A percentile compares a stretch with the other conserved stretches of the same genome.
phyloP scores from a whole-genome alignment of 495 filamentous ascomycete species.

The Aspergillus asperescens region DNA sequence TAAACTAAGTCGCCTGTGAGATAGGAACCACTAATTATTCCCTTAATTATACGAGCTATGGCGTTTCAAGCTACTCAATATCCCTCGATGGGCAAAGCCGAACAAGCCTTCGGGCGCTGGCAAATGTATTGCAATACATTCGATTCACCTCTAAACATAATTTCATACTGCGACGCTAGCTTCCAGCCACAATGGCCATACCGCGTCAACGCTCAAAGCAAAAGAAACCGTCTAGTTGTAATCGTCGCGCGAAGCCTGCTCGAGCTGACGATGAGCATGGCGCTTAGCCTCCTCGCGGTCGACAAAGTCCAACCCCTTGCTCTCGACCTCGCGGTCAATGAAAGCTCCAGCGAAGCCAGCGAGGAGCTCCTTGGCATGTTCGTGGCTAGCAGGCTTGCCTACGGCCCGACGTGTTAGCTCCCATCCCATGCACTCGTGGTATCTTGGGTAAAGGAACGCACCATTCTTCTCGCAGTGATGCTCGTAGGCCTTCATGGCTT shows the following conservation, averaged over 20 bases:
- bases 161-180: no score
- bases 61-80: no score
- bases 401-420: background rate
- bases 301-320: conserved; percentile 62
- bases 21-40: no score
- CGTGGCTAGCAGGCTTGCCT: conserved; percentile 61
- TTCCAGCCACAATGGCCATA: no score
- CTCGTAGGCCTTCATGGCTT: conserved; percentile 69
- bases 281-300: conserved; percentile 64
- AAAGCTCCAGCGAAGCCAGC: conserved; percentile 64
- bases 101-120: no score
- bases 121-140: no score
- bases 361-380: conserved; percentile 65
- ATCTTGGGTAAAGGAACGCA: conserved; percentile 30
- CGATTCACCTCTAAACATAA: no score
- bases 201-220: no score
- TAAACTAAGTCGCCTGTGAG: no score
- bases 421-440: background rate
- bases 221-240: background rate
- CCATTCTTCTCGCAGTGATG: conserved; percentile 58
- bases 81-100: no score
- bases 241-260: conserved; percentile 44
- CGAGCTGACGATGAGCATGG: conserved; percentile 53
- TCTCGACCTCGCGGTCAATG: conserved; percentile 68
- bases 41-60: no score